These are phyloP conservation scores for Fomitopsis betulina DNA, from an alignment of 1,284 basidiomycete genomes.

Conservation along the genomic window DNA sequence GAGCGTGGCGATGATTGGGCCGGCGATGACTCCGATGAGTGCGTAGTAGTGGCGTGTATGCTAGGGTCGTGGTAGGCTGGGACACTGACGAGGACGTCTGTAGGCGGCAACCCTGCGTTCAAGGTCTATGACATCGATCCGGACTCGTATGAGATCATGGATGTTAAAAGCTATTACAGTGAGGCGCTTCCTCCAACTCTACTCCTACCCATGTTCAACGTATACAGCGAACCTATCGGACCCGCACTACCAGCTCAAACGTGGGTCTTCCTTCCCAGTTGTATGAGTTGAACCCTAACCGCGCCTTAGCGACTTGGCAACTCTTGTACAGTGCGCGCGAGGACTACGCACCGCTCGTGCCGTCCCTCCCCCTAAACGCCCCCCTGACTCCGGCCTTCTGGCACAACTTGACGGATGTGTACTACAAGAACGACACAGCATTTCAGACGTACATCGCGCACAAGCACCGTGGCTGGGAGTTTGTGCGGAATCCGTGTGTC, in stretches of 20 bases:
- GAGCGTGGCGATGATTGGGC: slow-evolving; percentile 44
- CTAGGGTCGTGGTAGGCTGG: neutral
- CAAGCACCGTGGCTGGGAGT: slow-evolving; percentile 35
- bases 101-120: slow-evolving; percentile 48
- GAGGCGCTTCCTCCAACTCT: slow-evolving; percentile 6
- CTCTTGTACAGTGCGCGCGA: slow-evolving; percentile 54
- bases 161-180: slow-evolving; percentile 40
- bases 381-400: slow-evolving; percentile 48
- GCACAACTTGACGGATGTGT: slow-evolving; percentile 56
- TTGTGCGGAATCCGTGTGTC: slow-evolving; percentile 29
- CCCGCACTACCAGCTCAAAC: slow-evolving; percentile 33
- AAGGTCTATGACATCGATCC: slow-evolving; percentile 50
- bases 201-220: neutral
- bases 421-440: slow-evolving; percentile 42
- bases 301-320: slow-evolving; percentile 41
- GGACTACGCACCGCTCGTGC: slow-evolving; percentile 42
- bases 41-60: slow-evolving; percentile 9
- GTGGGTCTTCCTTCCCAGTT: slow-evolving; percentile 18
- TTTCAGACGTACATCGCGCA: slow-evolving; percentile 42
- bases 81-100: neutral
- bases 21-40: slow-evolving; percentile 55
- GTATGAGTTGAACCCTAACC: slow-evolving; percentile 4
- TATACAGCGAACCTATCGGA: slow-evolving; percentile 33
- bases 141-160: slow-evolving; percentile 49
- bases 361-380: slow-evolving; percentile 20